Base-by-base conservation (phyloP, 257 asterid genomes). In the Plectranthus barbatus region DNA sequence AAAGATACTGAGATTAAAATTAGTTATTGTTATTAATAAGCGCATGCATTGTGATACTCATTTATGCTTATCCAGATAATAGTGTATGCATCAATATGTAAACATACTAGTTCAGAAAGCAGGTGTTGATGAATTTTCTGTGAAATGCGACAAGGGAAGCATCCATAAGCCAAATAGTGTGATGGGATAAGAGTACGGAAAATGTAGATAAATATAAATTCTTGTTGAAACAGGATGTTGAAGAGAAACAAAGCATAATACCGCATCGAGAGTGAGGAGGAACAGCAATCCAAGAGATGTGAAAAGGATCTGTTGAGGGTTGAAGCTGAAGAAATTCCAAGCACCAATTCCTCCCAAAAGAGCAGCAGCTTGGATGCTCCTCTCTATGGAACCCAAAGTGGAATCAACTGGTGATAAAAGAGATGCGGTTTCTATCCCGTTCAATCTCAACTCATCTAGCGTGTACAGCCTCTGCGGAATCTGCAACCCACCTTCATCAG, bases 391-490 rank as follows among this genome's bases (percentile, higher is more conserved):
- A 44, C 94, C 91, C 41, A 92, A 76, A 34, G 95, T 86, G 42
- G 90, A 11, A 64, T 92, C 97, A 29, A 79, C 87, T 1, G 99
- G 99, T 23, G 95, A 84, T 11, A 92, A 80, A 56, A 92, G 88
- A 64, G 96, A 77, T 4, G 69, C 55, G 3, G 97, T 65, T 72
- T 82, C 91, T 12, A 92, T 89, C 52, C 99, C 97, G 56, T 92
- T 92, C 89, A 92, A 70, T 72, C 67, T 85, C 61, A 92, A 56
- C 71, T 92, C 99, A 77, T 92, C 99, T 74, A 86, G 71, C 3
- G 96, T 79, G 79, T 92, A 92, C n/a, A 92, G 88, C 74, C 97
- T 85, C 77, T 85, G 96, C 7, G 99, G 99, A 70, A 92, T 85
- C 99, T 92, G 95, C 81, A 83, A 56, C 24, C 60, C 55, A 71